Percentiles rank a stretch among this genome's conserved stretches.
Evolutionary conservation across 164 flowering plant species (phyloP).

Genomic region (Vitis cinerea): DNA sequence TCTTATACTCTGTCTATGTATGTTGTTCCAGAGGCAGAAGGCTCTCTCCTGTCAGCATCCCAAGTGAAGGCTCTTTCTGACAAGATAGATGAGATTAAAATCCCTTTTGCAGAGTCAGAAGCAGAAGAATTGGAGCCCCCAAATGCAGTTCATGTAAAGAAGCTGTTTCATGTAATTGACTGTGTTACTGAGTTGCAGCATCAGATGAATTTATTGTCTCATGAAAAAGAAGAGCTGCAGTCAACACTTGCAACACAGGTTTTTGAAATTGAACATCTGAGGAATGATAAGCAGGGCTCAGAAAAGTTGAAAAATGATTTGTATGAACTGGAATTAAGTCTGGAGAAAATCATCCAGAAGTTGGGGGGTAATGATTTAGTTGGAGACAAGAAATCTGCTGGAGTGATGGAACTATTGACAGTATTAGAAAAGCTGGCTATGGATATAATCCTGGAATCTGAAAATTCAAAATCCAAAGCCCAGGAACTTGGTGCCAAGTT

Average conservation of each 20-base stretch:
- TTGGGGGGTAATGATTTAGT: conserved; percentile 49
- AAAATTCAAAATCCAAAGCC: conserved; percentile 50
- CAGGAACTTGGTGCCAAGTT: conserved; percentile 57
- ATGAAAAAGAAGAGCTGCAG: conserved; percentile 58
- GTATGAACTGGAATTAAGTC: conserved; percentile 34
- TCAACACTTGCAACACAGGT: conserved; percentile 37
- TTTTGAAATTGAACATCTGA: conserved; percentile 55
- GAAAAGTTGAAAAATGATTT: conserved; percentile 45
- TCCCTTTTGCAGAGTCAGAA: conserved; percentile 33
- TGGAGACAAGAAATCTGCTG: conserved; percentile 38
- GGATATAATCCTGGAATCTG: conserved; percentile 46
- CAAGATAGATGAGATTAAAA: conserved; percentile 45
- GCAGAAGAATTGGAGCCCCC: conserved; percentile 27
- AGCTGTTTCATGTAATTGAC: conserved; percentile 59
- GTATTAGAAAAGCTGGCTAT: conserved; percentile 51
- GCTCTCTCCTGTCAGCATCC: conserved; percentile 37
- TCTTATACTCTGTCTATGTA: conserved; percentile 6
- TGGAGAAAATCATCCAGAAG: conserved; percentile 54
- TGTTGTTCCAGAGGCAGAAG: conserved; percentile 47
- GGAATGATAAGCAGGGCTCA: conserved; percentile 32
- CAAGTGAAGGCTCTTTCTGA: conserved; percentile 49
- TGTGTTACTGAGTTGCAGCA: conserved; percentile 38
- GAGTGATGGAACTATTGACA: conserved; percentile 34
- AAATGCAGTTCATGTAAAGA: conserved; percentile 39
- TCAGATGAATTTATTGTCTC: conserved; percentile 35